These are phyloP conservation scores for Pseudogymnoascus sp. DNA, from an alignment of 2,329 filamentous ascomycete species.

Conservation along the genomic window DNA sequence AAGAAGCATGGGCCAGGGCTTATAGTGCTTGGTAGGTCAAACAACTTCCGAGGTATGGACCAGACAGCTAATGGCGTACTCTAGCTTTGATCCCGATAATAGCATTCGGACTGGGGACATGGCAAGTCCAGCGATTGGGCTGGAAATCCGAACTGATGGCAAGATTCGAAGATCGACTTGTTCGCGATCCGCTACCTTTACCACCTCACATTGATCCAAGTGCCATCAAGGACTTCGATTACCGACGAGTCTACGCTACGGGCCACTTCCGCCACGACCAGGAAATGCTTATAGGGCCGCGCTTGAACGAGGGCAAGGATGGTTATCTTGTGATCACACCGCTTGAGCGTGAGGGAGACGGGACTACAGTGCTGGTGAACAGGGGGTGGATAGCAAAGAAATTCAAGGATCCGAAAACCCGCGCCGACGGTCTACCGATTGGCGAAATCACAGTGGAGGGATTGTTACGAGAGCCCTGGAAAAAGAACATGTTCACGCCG, in stretches of 20 bases:
- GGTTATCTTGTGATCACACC: conserved; percentile 91
- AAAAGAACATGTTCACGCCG: conserved; percentile 97
- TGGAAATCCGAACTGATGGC: conserved; percentile 94
- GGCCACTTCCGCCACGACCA: conserved; percentile 77
- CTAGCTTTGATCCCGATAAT: conserved; percentile 72
- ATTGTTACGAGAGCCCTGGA: conserved; percentile 80
- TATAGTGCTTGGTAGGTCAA: conserved; percentile 60
- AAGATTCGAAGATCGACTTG: conserved; percentile 83
- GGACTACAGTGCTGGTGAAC: conserved; percentile 75
- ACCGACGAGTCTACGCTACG: conserved; percentile 70
- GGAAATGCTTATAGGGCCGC: conserved; percentile 93
- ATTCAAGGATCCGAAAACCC: conserved; percentile 55
- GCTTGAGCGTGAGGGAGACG: conserved; percentile 61
- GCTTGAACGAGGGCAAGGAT: conserved; percentile 81
- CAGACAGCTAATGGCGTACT: conserved; percentile 4
- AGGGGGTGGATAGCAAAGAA: conserved; percentile 87
- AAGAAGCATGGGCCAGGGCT: conserved; percentile 71
- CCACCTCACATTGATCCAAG: conserved; percentile 75
- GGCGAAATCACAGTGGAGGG: conserved; percentile 77
- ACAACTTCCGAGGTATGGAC: not conserved
- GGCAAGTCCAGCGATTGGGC: conserved; percentile 87
- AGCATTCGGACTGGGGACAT: conserved; percentile 82
- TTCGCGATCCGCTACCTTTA: conserved; percentile 77
- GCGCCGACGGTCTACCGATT: conserved; percentile 58
- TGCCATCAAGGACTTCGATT: conserved; percentile 87